phyloP scores from a whole-genome alignment of 2,329 filamentous ascomycete species.

The Xylariomycetidae sp. region DNA sequence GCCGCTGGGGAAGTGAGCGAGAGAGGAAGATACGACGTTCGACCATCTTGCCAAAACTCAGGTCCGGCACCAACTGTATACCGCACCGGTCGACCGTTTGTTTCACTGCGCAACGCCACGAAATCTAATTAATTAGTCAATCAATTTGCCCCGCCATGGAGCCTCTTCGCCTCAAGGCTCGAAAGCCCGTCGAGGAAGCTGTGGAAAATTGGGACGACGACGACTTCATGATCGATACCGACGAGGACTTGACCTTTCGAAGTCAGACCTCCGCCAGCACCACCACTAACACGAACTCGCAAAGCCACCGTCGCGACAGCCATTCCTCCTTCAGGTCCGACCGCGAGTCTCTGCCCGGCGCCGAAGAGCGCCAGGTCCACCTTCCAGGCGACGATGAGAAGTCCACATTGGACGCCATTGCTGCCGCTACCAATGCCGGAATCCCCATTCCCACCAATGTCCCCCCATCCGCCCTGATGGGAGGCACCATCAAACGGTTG shows the following conservation, averaged over 20 bases:
- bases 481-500: slow-evolving; percentile 87
- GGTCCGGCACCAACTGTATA: no score
- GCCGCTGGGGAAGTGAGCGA: no score
- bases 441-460: slow-evolving; percentile 87
- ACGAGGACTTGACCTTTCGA: slow-evolving; percentile 53
- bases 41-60: no score
- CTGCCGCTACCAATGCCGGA: slow-evolving; percentile 79
- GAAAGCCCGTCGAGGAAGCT: slow-evolving; percentile 49
- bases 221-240: slow-evolving; percentile 58
- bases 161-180: slow-evolving; percentile 45
- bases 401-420: slow-evolving; percentile 78
- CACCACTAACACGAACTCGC: slow-evolving; percentile 24
- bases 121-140: no score
- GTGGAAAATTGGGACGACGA: slow-evolving; percentile 79
- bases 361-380: slow-evolving; percentile 85
- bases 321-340: slow-evolving; percentile 83
- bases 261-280: slow-evolving; percentile 41
- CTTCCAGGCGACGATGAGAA: slow-evolving; percentile 79
- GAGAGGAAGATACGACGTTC: slow-evolving; percentile 2
- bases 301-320: slow-evolving; percentile 61
- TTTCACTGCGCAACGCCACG: not conserved
- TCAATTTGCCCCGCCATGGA: slow-evolving; percentile 54
- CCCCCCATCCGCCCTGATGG: slow-evolving; percentile 80
- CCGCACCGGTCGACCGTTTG: no score
- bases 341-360: slow-evolving; percentile 65